These are phyloP conservation scores for Acer negundo DNA, from an alignment of 345 rosid species.

Conservation along the genomic window DNA sequence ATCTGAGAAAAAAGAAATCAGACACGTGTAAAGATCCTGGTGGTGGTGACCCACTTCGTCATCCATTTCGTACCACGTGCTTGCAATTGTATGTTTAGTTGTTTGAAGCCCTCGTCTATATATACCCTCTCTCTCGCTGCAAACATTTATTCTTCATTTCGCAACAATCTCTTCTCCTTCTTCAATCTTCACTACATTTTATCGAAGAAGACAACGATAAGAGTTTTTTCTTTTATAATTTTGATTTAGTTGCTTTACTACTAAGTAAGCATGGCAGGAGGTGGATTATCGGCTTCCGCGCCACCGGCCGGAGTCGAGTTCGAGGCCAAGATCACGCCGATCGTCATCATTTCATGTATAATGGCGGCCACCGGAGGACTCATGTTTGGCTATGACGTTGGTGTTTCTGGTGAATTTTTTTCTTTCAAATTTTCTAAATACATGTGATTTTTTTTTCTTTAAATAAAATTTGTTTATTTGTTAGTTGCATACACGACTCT, in stretches of 20 bases:
- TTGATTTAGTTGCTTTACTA: not conserved
- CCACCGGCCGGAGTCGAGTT: slow-evolving; percentile 60
- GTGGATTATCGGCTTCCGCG: slow-evolving; percentile 57
- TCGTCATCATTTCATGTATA: slow-evolving; percentile 82
- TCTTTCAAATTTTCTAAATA: not conserved
- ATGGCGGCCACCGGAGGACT: slow-evolving; percentile 99
- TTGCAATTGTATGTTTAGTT: not conserved
- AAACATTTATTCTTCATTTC: not conserved
- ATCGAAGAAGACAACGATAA: not conserved
- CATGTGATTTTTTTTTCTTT: too few relatives aligned
- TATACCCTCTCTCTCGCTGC: slow-evolving; percentile 9
- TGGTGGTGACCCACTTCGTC: slow-evolving; percentile 28
- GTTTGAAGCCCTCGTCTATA: slow-evolving; percentile 13
- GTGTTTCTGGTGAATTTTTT: slow-evolving; percentile 69
- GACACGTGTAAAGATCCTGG: slow-evolving; percentile 38
- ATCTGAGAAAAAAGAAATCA: not conserved
- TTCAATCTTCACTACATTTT: not conserved
- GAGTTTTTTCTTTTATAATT: not conserved
- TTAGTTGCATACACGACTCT: not conserved
- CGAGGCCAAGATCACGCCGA: slow-evolving; percentile 94
- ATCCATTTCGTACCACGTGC: too few relatives aligned
- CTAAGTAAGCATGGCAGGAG: slow-evolving; percentile 60
- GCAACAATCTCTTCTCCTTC: not conserved
- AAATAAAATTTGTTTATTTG: too few relatives aligned
- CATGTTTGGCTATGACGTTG: slow-evolving; percentile 96